phyloP scores from a whole-genome alignment of 371 early-diverging fungal genomes.

The Circinella umbellata region DNA sequence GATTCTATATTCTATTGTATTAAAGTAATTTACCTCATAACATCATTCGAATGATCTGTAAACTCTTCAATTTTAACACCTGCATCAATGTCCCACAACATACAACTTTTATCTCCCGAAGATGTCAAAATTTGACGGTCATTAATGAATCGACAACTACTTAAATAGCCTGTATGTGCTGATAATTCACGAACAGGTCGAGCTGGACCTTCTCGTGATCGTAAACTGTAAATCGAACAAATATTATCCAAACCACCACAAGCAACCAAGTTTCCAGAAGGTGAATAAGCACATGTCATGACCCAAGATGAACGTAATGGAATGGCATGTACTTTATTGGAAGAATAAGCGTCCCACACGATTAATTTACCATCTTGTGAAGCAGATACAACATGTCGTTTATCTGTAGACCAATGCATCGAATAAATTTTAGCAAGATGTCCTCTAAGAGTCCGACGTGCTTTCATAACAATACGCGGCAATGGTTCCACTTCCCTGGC shows the following conservation, averaged over 20 bases:
- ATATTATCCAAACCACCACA: slow-evolving; percentile 98
- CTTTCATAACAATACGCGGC: slow-evolving; percentile 93
- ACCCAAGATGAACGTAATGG: slow-evolving; percentile 98
- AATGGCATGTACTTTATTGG: slow-evolving; percentile 97
- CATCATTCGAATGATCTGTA: slow-evolving; percentile 96
- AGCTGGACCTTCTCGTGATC: slow-evolving; percentile 91
- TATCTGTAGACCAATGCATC: slow-evolving; percentile 97
- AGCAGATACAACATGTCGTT: slow-evolving; percentile 92
- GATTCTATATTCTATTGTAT: no score
- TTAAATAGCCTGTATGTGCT: slow-evolving; percentile 97
- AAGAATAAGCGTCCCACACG: slow-evolving; percentile 96
- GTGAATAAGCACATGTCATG: slow-evolving; percentile 98
- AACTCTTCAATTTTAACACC: slow-evolving; percentile 93
- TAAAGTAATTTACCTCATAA: no score
- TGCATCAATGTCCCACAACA: slow-evolving; percentile 98
- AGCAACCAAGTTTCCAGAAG: slow-evolving; percentile 94
- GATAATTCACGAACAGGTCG: slow-evolving; percentile 92
- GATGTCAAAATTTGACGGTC: slow-evolving; percentile 93
- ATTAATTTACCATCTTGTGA: slow-evolving; percentile 98
- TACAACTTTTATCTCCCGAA: slow-evolving; percentile 97
- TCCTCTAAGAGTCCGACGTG: slow-evolving; percentile 94
- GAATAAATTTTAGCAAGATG: slow-evolving; percentile 98
- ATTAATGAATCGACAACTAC: slow-evolving; percentile 93
- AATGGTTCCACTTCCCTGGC: slow-evolving; percentile 77
- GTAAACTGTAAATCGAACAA: slow-evolving; percentile 95